A percentile compares a stretch with the other conserved stretches of the same genome.
Evolutionary conservation across 2,329 filamentous ascomycete species (phyloP).

Genomic region (Dactylella cylindrospora): DNA sequence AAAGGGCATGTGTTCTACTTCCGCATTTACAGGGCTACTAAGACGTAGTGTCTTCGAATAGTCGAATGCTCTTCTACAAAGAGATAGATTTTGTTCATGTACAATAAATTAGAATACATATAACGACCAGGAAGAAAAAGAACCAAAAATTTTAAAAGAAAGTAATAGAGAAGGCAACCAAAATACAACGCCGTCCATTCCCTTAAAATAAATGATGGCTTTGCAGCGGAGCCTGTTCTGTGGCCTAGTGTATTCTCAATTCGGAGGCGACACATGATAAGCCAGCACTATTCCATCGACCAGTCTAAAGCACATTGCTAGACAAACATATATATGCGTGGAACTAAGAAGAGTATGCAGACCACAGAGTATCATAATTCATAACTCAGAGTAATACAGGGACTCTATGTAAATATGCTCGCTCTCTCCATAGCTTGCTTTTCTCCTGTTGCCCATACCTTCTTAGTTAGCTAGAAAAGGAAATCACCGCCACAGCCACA

Average conservation of each 20-base stretch:
- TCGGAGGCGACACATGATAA: background rate
- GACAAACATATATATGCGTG: background rate
- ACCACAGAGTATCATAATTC: too few species aligned
- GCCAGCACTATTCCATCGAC: background rate
- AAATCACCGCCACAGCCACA: too few species aligned
- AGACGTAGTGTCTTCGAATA: too few species aligned
- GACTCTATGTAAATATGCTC: background rate
- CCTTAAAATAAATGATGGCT: too few species aligned
- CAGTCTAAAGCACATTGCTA: background rate
- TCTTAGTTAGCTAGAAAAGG: background rate
- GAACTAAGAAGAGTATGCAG: constrained; percentile 21
- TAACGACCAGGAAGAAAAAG: constrained; percentile 3
- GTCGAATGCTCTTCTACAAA: too few species aligned
- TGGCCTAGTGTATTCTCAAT: background rate
- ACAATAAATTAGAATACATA: constrained; percentile 18
- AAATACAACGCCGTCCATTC: too few species aligned
- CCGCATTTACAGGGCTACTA: too few species aligned
- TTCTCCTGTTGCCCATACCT: background rate
- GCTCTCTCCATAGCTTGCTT: background rate
- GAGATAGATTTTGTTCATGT: too few species aligned
- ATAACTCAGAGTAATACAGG: too few species aligned
- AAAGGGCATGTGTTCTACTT: too few species aligned
- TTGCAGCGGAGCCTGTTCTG: too few species aligned
- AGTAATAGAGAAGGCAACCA: constrained; percentile 18
- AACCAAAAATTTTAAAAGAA: constrained; percentile 2